These are phyloP conservation scores for Salix suchowensis DNA, from an alignment of 345 rosid species.

Conservation along the genomic window DNA sequence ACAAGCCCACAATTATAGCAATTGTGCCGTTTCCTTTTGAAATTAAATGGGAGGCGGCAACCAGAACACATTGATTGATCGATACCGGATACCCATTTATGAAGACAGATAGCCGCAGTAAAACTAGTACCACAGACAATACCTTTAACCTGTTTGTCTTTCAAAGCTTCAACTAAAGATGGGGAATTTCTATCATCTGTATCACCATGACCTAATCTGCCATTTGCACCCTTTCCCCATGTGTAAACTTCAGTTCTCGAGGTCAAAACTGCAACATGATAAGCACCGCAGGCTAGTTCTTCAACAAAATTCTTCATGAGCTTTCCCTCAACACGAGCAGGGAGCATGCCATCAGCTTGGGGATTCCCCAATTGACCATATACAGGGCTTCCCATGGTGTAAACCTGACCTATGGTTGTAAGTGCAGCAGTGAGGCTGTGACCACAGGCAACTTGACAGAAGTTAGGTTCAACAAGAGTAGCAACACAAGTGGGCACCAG, in stretches of 20 bases:
- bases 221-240: slow-evolving; percentile 64
- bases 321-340: slow-evolving; percentile 44
- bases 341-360: slow-evolving; percentile 35
- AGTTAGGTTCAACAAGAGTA: slow-evolving; percentile 40
- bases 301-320: slow-evolving; percentile 41
- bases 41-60: slow-evolving; percentile 48
- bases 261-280: slow-evolving; percentile 55
- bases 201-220: slow-evolving; percentile 62
- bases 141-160: slow-evolving; percentile 52
- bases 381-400: slow-evolving; percentile 48
- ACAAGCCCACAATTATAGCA: slow-evolving; percentile 68
- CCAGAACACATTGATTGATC: slow-evolving; percentile 50
- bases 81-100: slow-evolving; percentile 39
- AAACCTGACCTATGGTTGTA: slow-evolving; percentile 45
- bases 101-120: slow-evolving; percentile 58
- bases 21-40: slow-evolving; percentile 61
- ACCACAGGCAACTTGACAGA: slow-evolving; percentile 60
- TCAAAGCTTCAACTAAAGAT: slow-evolving; percentile 52
- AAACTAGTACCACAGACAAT: slow-evolving; percentile 52
- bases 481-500: slow-evolving; percentile 46
- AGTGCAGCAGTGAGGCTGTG: slow-evolving; percentile 54
- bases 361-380: slow-evolving; percentile 43
- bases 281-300: slow-evolving; percentile 56
- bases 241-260: slow-evolving; percentile 60
- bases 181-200: slow-evolving; percentile 37